These are phyloP conservation scores for Neurospora sp. DNA, from an alignment of 495 filamentous ascomycete species.

Conservation along the genomic window DNA sequence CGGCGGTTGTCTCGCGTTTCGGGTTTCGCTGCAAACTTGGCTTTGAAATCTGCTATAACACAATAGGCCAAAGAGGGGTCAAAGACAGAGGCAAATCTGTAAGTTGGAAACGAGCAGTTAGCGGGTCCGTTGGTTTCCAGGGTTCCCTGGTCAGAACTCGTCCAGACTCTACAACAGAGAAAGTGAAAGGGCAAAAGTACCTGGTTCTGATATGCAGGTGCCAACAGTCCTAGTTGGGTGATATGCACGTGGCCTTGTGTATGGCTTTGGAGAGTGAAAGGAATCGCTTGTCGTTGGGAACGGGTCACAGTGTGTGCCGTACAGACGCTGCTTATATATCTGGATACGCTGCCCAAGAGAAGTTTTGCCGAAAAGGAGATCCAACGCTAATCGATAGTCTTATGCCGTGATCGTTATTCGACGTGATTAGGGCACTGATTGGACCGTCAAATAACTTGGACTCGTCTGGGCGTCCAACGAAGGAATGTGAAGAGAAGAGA, in stretches of 20 bases:
- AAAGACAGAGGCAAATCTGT: background rate
- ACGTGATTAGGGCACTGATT: background rate
- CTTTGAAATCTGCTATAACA: background rate
- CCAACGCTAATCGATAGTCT: background rate
- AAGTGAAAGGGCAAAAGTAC: background rate
- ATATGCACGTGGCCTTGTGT: background rate
- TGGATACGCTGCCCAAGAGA: background rate
- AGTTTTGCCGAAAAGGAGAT: background rate
- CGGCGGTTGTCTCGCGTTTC: background rate
- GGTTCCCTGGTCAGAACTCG: background rate
- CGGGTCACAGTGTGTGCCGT: background rate
- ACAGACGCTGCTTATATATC: background rate
- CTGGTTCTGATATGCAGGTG: background rate
- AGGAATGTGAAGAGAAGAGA: conserved; percentile 1
- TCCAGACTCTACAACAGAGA: background rate
- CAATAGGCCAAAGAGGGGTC: background rate
- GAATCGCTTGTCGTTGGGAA: background rate
- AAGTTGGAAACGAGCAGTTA: background rate
- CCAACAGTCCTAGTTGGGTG: background rate
- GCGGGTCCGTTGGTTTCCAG: background rate
- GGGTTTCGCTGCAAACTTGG: background rate
- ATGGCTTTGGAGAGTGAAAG: background rate
- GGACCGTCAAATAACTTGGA: background rate
- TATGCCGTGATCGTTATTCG: background rate
- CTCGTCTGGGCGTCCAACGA: background rate